Conservation (phyloP, 306 rosid species). For the Ziziphus jujuba region DNA sequence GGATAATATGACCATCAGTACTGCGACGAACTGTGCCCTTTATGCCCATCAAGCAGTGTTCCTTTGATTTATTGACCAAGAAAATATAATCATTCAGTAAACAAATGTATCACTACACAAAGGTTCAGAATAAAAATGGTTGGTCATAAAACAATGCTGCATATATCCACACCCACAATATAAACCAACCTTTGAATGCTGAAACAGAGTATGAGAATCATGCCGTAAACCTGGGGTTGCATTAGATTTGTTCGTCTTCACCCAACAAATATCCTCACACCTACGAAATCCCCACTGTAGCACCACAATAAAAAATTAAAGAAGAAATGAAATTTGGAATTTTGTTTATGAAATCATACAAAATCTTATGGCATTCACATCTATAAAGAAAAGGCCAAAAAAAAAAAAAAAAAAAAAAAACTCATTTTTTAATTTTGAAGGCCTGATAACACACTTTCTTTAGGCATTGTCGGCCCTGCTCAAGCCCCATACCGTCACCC, state of each 20-base stretch:
- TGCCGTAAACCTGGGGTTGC: constrained; percentile 92
- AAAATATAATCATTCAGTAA: neutral
- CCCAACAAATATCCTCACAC: constrained; percentile 99
- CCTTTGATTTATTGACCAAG: constrained; percentile 38
- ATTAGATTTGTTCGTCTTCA: constrained; percentile 89
- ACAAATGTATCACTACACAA: neutral
- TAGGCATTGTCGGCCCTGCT: constrained; percentile 99
- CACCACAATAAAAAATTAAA: constrained; percentile 18
- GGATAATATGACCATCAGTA: constrained; percentile 98
- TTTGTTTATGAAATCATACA: constrained; percentile 8
- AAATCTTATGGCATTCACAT: constrained; percentile 22
- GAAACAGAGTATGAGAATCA: constrained; percentile 94
- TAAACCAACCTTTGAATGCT: constrained; percentile 88
- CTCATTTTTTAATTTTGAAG: neutral
- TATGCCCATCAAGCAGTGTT: constrained; percentile 99
- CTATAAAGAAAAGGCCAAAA: constrained; percentile 9
- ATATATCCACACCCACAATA: neutral
- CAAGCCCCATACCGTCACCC: constrained; percentile 97
- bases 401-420: neutral
- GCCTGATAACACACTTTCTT: constrained; percentile 66
- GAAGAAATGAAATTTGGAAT: constrained; percentile 12
- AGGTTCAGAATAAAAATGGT: neutral
- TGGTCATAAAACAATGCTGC: constrained; percentile 21
- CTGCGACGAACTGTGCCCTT: constrained; percentile 99
- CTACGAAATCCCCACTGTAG: constrained; percentile 98